phyloP scores from a whole-genome alignment of 257 asterid species.

The Anisodus tanguticus region DNA sequence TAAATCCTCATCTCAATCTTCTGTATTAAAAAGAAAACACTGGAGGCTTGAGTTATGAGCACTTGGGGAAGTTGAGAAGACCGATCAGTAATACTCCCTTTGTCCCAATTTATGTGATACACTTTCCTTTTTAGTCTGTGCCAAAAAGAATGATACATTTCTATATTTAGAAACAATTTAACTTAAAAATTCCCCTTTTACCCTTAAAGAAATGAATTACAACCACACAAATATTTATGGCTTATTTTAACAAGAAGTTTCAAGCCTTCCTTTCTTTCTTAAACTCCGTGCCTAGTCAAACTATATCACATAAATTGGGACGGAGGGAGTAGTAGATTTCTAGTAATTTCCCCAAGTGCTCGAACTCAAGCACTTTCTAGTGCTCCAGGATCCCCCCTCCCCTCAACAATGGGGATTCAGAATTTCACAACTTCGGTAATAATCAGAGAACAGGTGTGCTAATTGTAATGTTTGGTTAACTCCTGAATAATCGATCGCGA shows the following conservation, averaged over 20 bases:
- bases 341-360: constrained; percentile 20
- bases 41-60: constrained; percentile 14
- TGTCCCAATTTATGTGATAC: too few relatives aligned
- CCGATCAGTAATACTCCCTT: background rate
- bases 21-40: background rate
- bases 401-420: constrained; percentile 11
- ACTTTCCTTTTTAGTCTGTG: too few relatives aligned
- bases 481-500: background rate
- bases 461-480: constrained; percentile 11
- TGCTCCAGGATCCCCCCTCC: constrained; percentile 12
- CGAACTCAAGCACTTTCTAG: constrained; percentile 5
- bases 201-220: too few relatives aligned
- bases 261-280: too few relatives aligned
- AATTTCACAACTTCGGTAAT: background rate
- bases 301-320: too few relatives aligned
- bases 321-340: background rate
- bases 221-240: too few relatives aligned
- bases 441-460: background rate
- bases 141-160: too few relatives aligned
- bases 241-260: too few relatives aligned
- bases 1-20: background rate
- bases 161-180: too few relatives aligned
- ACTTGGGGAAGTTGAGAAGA: background rate
- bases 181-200: too few relatives aligned
- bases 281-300: too few relatives aligned